Percentiles rank a stretch among this genome's conserved stretches.
These are phyloP conservation scores for Entamoeba moshkovskii DNA, from an alignment of 208 protist genomes.

Conservation along the genomic window DNA sequence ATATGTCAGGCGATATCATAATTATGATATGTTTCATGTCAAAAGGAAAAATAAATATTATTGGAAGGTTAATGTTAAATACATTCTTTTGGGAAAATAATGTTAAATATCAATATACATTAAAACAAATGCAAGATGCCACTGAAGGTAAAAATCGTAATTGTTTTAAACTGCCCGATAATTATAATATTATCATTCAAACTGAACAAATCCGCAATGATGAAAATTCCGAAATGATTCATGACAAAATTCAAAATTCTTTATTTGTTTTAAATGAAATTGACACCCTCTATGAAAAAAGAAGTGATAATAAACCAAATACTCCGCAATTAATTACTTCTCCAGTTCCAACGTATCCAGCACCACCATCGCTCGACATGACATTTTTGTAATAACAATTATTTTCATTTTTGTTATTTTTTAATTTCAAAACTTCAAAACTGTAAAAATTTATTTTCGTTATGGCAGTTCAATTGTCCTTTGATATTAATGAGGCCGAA, in stretches of 20 bases:
- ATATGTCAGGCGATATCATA: background rate
- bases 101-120: background rate
- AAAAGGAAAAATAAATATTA: background rate
- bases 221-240: background rate
- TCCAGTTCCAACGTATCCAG: background rate
- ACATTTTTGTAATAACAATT: background rate
- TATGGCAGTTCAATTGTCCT: background rate
- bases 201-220: background rate
- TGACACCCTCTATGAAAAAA: background rate
- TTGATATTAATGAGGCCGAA: background rate
- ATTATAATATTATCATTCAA: background rate
- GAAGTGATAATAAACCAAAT: background rate
- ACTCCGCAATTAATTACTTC: background rate
- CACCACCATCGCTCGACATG: background rate
- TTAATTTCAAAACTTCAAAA: background rate
- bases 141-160: background rate
- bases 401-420: background rate
- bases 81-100: background rate
- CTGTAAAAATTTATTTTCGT: no score
- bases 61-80: background rate
- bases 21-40: background rate
- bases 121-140: background rate
- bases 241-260: background rate
- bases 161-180: background rate
- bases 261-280: background rate